Base-by-base conservation (phyloP, 2,329 filamentous ascomycete genomes). In the Trichocomaceae sp. region DNA sequence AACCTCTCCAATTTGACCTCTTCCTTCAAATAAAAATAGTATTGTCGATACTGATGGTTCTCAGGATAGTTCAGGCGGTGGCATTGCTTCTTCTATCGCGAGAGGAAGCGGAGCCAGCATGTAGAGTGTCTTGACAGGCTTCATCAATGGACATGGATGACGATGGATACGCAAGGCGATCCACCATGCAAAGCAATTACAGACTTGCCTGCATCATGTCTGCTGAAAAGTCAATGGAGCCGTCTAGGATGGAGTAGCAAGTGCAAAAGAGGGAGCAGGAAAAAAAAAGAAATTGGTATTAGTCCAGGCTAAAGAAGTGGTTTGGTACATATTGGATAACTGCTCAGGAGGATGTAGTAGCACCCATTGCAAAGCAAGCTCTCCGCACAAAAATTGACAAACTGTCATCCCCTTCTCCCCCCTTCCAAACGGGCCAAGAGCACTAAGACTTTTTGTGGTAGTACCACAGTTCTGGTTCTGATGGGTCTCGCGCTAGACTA, bases 391-490 rank as follows among this genome's bases (percentile, higher is more conserved):
- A n/a, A n/a, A 52, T 4, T 26, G 23, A 26, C 3, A 26, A 46
- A 29, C 23, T 19, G 42, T 35, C 13, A 46, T n/a, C 22, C 26
- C 15, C 19, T 44, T 45, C 42, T 15, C 12, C 29, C 29, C 42
- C 44, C 39, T 19, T 19, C 41, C 19, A 46, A 45, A 46, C 13
- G 17, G 41, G 39, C 17, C 39, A 42, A 12, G 17, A 42, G 19
- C 39, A 22, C 39, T n/a, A 42, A 42, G 10, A 42, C 9, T 52
- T 51, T 46, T 53, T 52, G 50, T 47, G 50, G 51, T 47, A 44
- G 51, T 53, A 53, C 51, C 51, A 53, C 15, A 41, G 35, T 53
- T 31, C 37, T 53, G 44, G 51, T 47, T 53, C 42, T 47, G 33
- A 47, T 53, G 51, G 51, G 44, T 47, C 51, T 47, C 23, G 33